A percentile compares a stretch with the other conserved stretches of the same genome.
Evolutionary conservation across 2,329 filamentous ascomycete genomes (phyloP).

Genomic region (Lanzia echinophila): DNA sequence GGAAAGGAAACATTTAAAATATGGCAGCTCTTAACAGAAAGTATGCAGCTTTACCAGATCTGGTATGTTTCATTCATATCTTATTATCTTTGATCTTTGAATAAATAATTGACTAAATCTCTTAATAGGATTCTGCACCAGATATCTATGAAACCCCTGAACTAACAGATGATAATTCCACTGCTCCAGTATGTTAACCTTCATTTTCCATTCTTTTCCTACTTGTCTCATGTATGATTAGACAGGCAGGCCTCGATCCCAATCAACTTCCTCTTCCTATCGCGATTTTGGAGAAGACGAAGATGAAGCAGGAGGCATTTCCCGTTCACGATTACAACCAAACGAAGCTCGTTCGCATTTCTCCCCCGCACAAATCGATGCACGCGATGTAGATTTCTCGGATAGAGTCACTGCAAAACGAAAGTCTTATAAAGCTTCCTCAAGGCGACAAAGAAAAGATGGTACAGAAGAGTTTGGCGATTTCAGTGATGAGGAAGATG

Average conservation of each 20-base stretch:
- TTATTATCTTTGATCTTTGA: too few relatives aligned
- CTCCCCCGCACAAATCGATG: constrained; percentile 66
- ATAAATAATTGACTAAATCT: constrained; percentile 1
- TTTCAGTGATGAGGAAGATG: constrained; percentile 67
- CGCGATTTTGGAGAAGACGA: constrained; percentile 58
- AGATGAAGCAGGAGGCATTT: constrained; percentile 61
- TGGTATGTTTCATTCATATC: constrained; percentile 46
- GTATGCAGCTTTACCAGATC: constrained; percentile 73
- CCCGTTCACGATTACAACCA: constrained; percentile 67
- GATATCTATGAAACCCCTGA: constrained; percentile 97
- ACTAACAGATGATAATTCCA: constrained; percentile 82
- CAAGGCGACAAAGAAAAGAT: constrained; percentile 57
- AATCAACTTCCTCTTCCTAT: constrained; percentile 47
- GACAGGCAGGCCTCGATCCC: constrained; percentile 43
- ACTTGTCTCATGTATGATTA: constrained; percentile 13
- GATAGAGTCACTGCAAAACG: constrained; percentile 78
- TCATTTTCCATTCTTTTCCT: background rate
- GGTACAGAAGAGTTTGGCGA: constrained; percentile 65
- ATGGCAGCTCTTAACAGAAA: constrained; percentile 71
- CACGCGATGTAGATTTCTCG: constrained; percentile 77
- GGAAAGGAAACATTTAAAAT: too few relatives aligned
- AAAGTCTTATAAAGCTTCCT: constrained; percentile 74
- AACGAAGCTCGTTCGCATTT: constrained; percentile 77
- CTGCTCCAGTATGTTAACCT: constrained; percentile 57
- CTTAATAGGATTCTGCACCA: constrained; percentile 70